Evolutionary conservation across 2,329 filamentous ascomycete species (phyloP).

Genomic region (Cercospora sp.): DNA sequence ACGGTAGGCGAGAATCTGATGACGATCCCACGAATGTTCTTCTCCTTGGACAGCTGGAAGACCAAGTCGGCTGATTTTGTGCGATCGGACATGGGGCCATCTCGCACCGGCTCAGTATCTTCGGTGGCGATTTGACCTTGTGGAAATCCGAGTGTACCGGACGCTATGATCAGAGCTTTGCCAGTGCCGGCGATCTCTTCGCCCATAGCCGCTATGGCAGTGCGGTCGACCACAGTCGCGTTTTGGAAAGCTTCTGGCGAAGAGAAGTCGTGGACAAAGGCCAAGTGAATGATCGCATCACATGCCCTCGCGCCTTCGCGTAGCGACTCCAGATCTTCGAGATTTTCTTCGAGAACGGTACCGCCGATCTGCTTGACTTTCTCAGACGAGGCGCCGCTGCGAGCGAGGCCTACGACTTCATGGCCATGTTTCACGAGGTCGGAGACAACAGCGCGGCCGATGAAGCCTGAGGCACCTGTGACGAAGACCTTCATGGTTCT

Average conservation of each 20-base stretch:
- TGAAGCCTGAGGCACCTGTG: slow-evolving; percentile 47
- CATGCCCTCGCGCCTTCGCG: slow-evolving; percentile 42
- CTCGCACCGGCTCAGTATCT: slow-evolving; percentile 13
- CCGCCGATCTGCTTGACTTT: slow-evolving; percentile 44
- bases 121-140: slow-evolving; percentile 16
- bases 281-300: slow-evolving; percentile 50
- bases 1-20: slow-evolving; percentile 49
- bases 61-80: slow-evolving; percentile 13
- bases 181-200: slow-evolving; percentile 38
- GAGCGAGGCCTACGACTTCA: slow-evolving; percentile 46
- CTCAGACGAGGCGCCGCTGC: slow-evolving; percentile 39
- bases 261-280: slow-evolving; percentile 35
- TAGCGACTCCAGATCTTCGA: slow-evolving; percentile 44
- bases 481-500: slow-evolving; percentile 38
- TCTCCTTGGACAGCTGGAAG: slow-evolving; percentile 21
- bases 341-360: slow-evolving; percentile 44
- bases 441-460: slow-evolving; percentile 42
- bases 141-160: slow-evolving; percentile 33
- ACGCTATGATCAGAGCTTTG: slow-evolving; percentile 43
- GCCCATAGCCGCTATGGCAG: slow-evolving; percentile 44
- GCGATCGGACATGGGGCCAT: slow-evolving; percentile 11
- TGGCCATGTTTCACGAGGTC: slow-evolving; percentile 44
- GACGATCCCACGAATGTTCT: slow-evolving; percentile 40
- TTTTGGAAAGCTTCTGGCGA: slow-evolving; percentile 29
- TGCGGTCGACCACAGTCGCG: slow-evolving; percentile 38